Percentiles rank a stretch among this genome's conserved stretches.
phyloP scores from a whole-genome alignment of 352 stramenopile genomes.

The Phytophthora constricta region DNA sequence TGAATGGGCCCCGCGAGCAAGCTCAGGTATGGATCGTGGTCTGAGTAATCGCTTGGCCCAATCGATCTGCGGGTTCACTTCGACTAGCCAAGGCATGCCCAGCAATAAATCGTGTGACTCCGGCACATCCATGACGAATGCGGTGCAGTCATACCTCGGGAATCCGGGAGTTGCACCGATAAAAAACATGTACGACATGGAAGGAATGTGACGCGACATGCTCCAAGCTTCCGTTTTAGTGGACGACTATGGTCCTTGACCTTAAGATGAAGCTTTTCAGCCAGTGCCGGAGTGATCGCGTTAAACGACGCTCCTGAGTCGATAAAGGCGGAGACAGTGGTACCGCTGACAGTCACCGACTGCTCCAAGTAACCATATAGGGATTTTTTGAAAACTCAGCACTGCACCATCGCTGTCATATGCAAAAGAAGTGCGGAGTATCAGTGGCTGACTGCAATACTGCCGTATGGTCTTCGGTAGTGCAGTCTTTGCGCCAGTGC shows the following conservation, averaged over 20 bases:
- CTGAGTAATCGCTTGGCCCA: conserved; percentile 2
- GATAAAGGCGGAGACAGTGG: conserved; percentile 12
- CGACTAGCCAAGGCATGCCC: conserved; percentile 7
- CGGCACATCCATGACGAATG: conserved; percentile 7
- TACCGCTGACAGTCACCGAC: conserved; percentile 1
- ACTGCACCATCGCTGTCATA: conserved; percentile 18
- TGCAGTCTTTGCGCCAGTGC: conserved; percentile 8
- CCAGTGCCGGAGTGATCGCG: background rate
- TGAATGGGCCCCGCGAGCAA: background rate
- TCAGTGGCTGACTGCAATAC: conserved; percentile 2
- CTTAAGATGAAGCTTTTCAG: background rate
- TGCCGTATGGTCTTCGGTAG: conserved; percentile 16
- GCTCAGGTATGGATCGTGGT: background rate
- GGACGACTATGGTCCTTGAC: conserved; percentile 1
- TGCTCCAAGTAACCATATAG: conserved; percentile 21
- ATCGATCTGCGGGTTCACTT: conserved; percentile 2
- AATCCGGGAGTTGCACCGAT: too few species aligned
- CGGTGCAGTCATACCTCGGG: background rate
- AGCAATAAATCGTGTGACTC: conserved; percentile 9
- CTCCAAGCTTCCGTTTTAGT: conserved; percentile 8
- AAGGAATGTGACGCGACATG: conserved; percentile 13
- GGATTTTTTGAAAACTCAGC: conserved; percentile 13
- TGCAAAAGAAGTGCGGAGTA: background rate
- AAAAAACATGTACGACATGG: background rate
- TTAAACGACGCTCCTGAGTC: conserved; percentile 12